Conservation (phyloP, 164 flowering plant species). For the Brasenia schreberi region DNA sequence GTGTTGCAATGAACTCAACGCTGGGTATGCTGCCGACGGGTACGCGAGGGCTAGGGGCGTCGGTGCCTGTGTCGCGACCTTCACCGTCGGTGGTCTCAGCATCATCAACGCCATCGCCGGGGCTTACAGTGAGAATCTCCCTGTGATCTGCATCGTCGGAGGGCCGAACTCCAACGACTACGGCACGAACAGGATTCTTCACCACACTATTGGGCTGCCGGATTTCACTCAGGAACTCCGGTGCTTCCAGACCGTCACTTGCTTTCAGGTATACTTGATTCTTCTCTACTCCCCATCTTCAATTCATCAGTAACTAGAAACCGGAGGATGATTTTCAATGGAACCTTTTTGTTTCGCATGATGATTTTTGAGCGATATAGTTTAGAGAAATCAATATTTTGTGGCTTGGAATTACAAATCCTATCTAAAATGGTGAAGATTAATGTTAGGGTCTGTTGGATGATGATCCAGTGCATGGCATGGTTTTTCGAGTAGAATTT, state of each 20-base stretch:
- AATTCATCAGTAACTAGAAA: too few relatives aligned
- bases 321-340: too few relatives aligned
- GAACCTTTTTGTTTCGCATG: too few relatives aligned
- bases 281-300: too few relatives aligned
- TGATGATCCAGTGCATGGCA: too few relatives aligned
- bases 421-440: too few relatives aligned
- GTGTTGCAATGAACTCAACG: constrained; percentile 96
- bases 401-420: too few relatives aligned
- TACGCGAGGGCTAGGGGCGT: constrained; percentile 76
- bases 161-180: constrained; percentile 88
- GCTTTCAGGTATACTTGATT: constrained; percentile 41
- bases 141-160: constrained; percentile 73
- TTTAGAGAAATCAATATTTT: too few relatives aligned
- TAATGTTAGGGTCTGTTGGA: too few relatives aligned
- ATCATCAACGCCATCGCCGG: constrained; percentile 87
- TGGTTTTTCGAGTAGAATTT: too few relatives aligned
- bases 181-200: constrained; percentile 71
- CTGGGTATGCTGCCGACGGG: constrained; percentile 95
- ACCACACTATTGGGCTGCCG: constrained; percentile 79
- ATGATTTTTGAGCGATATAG: too few relatives aligned
- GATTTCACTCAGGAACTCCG: constrained; percentile 70
- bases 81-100: constrained; percentile 88
- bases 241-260: constrained; percentile 79
- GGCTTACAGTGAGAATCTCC: constrained; percentile 80
- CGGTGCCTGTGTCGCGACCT: constrained; percentile 87